Percentiles rank a stretch among this genome's conserved stretches.
Evolutionary conservation across 805 yeast species (phyloP).

Genomic region (Candida loeiensis): DNA sequence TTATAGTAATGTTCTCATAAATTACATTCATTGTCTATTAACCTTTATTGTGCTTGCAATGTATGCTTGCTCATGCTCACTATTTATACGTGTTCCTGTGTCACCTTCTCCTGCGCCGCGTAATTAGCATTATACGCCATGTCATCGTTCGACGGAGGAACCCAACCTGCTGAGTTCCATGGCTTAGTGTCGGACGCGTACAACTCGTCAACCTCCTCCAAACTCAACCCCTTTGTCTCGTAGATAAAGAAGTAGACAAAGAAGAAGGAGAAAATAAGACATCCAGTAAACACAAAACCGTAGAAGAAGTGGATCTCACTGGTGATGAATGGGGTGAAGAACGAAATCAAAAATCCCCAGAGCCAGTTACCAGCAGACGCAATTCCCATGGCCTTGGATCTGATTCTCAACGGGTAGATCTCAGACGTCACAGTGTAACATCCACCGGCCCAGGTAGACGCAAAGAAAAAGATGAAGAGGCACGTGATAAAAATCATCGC

Average conservation of each 20-base stretch:
- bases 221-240: constrained; percentile 76
- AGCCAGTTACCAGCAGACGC: constrained; percentile 29
- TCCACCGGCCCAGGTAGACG: constrained; percentile 31
- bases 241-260: constrained; percentile 70
- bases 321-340: constrained; percentile 66
- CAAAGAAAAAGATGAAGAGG: constrained; percentile 26
- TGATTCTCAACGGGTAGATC: constrained; percentile 26
- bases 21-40: background rate
- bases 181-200: constrained; percentile 22
- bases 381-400: constrained; percentile 27
- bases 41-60: background rate
- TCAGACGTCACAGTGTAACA: constrained; percentile 25
- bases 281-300: constrained; percentile 66
- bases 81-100: constrained; percentile 18
- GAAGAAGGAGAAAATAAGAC: constrained; percentile 57
- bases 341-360: constrained; percentile 38
- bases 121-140: constrained; percentile 39
- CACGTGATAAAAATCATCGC: constrained; percentile 27
- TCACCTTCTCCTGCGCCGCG: constrained; percentile 28
- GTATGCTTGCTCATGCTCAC: background rate
- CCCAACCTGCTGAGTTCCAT: constrained; percentile 46
- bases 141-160: constrained; percentile 40
- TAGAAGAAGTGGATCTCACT: constrained; percentile 57
- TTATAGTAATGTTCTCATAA: too few species aligned
- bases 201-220: constrained; percentile 68